These are phyloP conservation scores for Penicillium nucicola DNA, from an alignment of 495 filamentous ascomycete genomes.

Conservation along the genomic window DNA sequence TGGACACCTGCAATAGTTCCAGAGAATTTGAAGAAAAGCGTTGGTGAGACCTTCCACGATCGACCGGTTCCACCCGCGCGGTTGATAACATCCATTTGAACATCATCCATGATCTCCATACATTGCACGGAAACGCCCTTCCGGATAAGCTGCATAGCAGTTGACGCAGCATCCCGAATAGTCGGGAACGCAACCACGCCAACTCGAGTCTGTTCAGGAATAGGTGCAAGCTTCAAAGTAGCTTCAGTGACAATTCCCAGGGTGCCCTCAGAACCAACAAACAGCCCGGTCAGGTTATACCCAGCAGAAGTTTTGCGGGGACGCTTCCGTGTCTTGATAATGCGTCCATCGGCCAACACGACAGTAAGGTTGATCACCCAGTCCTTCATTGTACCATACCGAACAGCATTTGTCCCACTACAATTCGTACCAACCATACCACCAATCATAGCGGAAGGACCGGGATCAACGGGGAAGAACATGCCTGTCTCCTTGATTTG, in stretches of 20 bases:
- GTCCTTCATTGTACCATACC: constrained; percentile 95
- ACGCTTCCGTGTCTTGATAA: constrained; percentile 73
- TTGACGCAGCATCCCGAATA: constrained; percentile 75
- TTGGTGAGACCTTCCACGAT: constrained; percentile 74
- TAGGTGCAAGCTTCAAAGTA: constrained; percentile 76
- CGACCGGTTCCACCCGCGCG: constrained; percentile 67
- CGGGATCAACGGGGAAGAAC: constrained; percentile 88
- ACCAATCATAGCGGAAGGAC: constrained; percentile 72
- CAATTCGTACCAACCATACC: constrained; percentile 96
- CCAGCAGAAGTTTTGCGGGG: constrained; percentile 76
- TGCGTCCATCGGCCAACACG: constrained; percentile 85
- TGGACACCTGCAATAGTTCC: constrained; percentile 73
- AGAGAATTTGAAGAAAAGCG: constrained; percentile 92
- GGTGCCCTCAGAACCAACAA: constrained; percentile 91
- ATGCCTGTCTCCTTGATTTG: constrained; percentile 71
- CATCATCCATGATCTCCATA: constrained; percentile 89
- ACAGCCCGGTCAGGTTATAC: constrained; percentile 81
- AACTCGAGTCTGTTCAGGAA: constrained; percentile 74
- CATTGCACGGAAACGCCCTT: constrained; percentile 82
- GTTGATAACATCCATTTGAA: constrained; percentile 94
- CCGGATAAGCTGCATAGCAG: constrained; percentile 74
- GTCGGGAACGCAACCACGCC: constrained; percentile 78
- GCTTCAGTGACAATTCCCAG: constrained; percentile 86
- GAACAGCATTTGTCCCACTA: constrained; percentile 87
- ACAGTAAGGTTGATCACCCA: constrained; percentile 92